Percentiles rank a stretch among this genome's conserved stretches.
Conservation (phyloP, 106 monocot genomes). For the Chionographis japonica region DNA sequence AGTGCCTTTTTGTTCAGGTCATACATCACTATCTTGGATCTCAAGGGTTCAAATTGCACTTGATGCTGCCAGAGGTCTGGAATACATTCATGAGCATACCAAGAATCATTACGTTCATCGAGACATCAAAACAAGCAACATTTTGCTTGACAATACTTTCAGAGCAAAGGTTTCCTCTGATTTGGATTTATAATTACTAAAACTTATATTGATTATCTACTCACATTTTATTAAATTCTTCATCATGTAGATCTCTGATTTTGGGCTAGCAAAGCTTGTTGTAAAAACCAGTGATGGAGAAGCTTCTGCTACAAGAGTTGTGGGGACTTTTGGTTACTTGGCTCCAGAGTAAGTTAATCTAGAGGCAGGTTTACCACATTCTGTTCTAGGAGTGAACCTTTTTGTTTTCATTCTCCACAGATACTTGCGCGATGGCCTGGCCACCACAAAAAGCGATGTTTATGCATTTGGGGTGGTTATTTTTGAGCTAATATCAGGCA, state of each 20-base stretch:
- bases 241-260: conserved; percentile 79
- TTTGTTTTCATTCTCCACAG: conserved; percentile 25
- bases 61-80: conserved; percentile 92
- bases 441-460: conserved; percentile 96
- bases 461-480: conserved; percentile 97
- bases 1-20: conserved; percentile 30
- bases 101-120: conserved; percentile 95
- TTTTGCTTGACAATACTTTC: conserved; percentile 78
- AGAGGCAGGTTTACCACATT: not conserved
- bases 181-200: not conserved
- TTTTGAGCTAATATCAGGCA: conserved; percentile 92
- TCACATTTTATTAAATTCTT: not conserved
- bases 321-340: conserved; percentile 95
- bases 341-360: conserved; percentile 84
- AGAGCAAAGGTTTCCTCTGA: conserved; percentile 69
- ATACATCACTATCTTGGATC: conserved; percentile 95
- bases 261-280: conserved; percentile 93
- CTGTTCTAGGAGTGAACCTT: not conserved
- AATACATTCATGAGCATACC: conserved; percentile 98
- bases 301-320: conserved; percentile 82
- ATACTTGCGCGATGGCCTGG: conserved; percentile 90
- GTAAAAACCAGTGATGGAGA: conserved; percentile 65
- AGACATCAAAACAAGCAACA: conserved; percentile 96
- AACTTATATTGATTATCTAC: not conserved
- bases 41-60: conserved; percentile 88